Evolutionary conservation across 2,329 filamentous ascomycete genomes (phyloP).

Genomic region (Leptographium lundbergii): DNA sequence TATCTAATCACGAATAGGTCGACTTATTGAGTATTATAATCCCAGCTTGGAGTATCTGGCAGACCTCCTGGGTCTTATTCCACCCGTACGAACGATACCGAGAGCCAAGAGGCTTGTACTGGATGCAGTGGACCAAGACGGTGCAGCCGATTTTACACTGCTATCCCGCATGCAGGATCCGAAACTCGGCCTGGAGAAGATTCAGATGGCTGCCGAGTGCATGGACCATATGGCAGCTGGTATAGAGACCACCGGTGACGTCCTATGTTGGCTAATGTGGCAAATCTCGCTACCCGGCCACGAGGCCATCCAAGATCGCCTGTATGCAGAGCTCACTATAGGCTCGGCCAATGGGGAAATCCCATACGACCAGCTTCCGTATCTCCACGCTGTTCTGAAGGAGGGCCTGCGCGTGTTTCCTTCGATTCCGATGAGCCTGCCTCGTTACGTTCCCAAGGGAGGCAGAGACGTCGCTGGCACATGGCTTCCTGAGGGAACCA

Average conservation of each 20-base stretch:
- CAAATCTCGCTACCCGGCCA: conserved; percentile 50
- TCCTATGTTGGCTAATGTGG: conserved; percentile 58
- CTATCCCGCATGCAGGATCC: conserved; percentile 40
- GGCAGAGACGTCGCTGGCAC: conserved; percentile 43
- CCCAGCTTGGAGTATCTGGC: background rate
- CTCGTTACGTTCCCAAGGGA: conserved; percentile 37
- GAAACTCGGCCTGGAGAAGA: conserved; percentile 27
- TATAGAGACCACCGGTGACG: conserved; percentile 62
- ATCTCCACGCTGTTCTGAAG: conserved; percentile 49
- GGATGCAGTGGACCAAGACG: conserved; percentile 8
- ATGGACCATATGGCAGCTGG: conserved; percentile 61
- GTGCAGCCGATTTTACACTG: conserved; percentile 41
- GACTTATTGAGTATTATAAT: background rate
- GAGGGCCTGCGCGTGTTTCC: conserved; percentile 50
- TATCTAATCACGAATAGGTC: background rate
- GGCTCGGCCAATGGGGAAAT: conserved; percentile 15
- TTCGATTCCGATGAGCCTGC: conserved; percentile 52
- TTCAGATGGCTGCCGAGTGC: conserved; percentile 53
- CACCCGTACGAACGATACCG: background rate
- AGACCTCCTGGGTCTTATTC: background rate
- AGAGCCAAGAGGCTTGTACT: background rate
- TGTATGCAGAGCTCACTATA: conserved; percentile 37
- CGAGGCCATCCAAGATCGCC: conserved; percentile 31
- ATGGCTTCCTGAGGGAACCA: conserved; percentile 36
- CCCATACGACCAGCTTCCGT: conserved; percentile 37